These are phyloP conservation scores for Exophiala bonariae DNA, from an alignment of 2,329 filamentous ascomycete species.

Conservation along the genomic window DNA sequence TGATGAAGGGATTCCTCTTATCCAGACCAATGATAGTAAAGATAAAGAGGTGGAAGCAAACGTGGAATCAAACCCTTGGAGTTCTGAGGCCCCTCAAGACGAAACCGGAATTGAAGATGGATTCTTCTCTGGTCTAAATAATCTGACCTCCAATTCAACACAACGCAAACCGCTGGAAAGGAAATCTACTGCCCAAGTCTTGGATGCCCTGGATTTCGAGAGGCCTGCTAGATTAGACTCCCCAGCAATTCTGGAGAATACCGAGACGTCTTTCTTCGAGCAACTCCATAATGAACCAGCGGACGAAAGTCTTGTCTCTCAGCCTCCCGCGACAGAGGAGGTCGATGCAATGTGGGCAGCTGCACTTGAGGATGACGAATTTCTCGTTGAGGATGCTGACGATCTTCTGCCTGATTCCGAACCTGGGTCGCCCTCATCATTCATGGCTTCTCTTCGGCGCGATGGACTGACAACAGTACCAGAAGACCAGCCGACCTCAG, in stretches of 20 bases:
- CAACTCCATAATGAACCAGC: conserved; percentile 10
- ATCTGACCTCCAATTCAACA: background rate
- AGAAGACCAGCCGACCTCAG: conserved; percentile 13
- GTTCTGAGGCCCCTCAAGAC: too few relatives aligned
- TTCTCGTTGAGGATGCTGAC: conserved; percentile 70
- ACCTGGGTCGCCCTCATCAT: conserved; percentile 22
- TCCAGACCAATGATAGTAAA: conserved; percentile 1
- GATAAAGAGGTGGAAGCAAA: background rate
- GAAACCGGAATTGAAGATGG: background rate
- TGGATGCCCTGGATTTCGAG: conserved; percentile 50
- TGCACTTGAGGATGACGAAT: conserved; percentile 73
- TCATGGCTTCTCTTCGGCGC: conserved; percentile 9
- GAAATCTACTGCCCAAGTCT: conserved; percentile 69
- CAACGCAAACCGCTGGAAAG: conserved; percentile 52
- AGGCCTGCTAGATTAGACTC: conserved; percentile 29
- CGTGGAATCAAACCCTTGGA: background rate
- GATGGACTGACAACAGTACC: conserved; percentile 28
- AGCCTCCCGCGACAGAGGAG: conserved; percentile 53
- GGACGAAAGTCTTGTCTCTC: conserved; percentile 20
- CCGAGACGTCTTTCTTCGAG: conserved; percentile 27
- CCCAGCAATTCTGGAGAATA: conserved; percentile 30
- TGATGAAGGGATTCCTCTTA: conserved; percentile 27
- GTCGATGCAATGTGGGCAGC: conserved; percentile 81
- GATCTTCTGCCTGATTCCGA: conserved; percentile 76
- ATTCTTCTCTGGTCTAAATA: conserved; percentile 4